Conservation (phyloP, 2,329 filamentous ascomycete genomes). For the Biscogniauxia marginata region DNA sequence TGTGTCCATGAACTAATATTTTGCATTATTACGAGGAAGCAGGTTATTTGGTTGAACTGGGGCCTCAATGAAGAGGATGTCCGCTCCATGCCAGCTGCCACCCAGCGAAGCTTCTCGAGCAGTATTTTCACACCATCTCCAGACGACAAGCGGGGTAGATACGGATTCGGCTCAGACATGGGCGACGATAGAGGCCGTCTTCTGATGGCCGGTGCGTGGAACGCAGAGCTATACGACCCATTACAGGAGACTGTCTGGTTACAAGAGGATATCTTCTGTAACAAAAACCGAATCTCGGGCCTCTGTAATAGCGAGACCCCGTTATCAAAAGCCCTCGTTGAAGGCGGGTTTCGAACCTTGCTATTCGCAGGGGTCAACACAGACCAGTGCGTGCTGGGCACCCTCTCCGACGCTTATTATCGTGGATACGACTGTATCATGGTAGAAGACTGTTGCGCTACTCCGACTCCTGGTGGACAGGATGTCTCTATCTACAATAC, state of each 20-base stretch:
- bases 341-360: slow-evolving; percentile 39
- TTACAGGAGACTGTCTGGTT: slow-evolving; percentile 39
- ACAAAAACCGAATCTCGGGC: slow-evolving; percentile 59
- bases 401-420: slow-evolving; percentile 53
- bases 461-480: slow-evolving; percentile 41
- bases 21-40: not conserved
- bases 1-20: no score
- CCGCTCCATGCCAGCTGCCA: slow-evolving; percentile 46
- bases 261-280: slow-evolving; percentile 46
- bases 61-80: slow-evolving; percentile 54
- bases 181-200: slow-evolving; percentile 42
- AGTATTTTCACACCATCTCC: slow-evolving; percentile 28
- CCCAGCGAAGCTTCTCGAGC: slow-evolving; percentile 47
- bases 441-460: slow-evolving; percentile 53
- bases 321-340: slow-evolving; percentile 25
- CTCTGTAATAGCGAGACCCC: slow-evolving; percentile 48
- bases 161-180: slow-evolving; percentile 47
- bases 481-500: slow-evolving; percentile 37
- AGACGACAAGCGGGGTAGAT: slow-evolving; percentile 15
- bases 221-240: slow-evolving; percentile 49
- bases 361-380: slow-evolving; percentile 61
- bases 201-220: slow-evolving; percentile 56
- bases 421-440: slow-evolving; percentile 56
- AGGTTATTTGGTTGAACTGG: slow-evolving; percentile 41
- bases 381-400: slow-evolving; percentile 59